These are phyloP conservation scores for Mycosphaerelloides madeirae DNA, from an alignment of 2,329 filamentous ascomycete species.

Conservation along the genomic window DNA sequence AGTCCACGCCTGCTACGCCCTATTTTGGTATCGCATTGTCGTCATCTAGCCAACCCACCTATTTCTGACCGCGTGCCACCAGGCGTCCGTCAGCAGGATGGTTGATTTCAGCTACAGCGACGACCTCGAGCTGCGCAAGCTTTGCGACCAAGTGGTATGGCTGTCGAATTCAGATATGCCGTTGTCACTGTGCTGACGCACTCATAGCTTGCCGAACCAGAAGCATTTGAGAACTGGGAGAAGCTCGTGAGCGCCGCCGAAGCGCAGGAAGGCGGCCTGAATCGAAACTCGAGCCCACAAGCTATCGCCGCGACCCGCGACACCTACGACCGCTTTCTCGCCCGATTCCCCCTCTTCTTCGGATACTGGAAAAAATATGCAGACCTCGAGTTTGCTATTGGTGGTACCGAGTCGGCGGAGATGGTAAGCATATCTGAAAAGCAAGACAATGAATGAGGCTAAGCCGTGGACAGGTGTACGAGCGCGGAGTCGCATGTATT, in stretches of 20 bases:
- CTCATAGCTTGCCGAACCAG: constrained; percentile 61
- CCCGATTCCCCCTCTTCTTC: constrained; percentile 91
- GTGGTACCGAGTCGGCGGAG: constrained; percentile 92
- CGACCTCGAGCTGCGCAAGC: constrained; percentile 28
- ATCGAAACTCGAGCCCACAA: constrained; percentile 92
- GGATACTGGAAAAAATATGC: constrained; percentile 99
- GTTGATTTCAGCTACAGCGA: constrained; percentile 32
- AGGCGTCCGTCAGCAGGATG: constrained; percentile 15
- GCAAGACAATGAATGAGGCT: constrained; percentile 26
- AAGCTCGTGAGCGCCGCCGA: constrained; percentile 81
- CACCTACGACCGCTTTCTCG: constrained; percentile 86
- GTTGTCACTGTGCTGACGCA: constrained; percentile 2
- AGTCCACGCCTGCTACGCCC: not conserved
- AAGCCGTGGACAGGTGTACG: constrained; percentile 65
- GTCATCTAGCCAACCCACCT: not conserved
- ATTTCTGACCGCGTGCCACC: not conserved
- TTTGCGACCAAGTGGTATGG: constrained; percentile 29
- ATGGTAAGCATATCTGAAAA: constrained; percentile 57
- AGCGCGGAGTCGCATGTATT: constrained; percentile 89
- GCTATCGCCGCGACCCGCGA: constrained; percentile 82
- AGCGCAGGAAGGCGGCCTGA: constrained; percentile 83
- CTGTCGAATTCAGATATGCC: not conserved
- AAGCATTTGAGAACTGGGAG: constrained; percentile 94
- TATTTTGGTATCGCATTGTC: not conserved
- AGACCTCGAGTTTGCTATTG: constrained; percentile 93